phyloP scores from a whole-genome alignment of 2,329 filamentous ascomycete species.

The Trichoderma koningiopsis region DNA sequence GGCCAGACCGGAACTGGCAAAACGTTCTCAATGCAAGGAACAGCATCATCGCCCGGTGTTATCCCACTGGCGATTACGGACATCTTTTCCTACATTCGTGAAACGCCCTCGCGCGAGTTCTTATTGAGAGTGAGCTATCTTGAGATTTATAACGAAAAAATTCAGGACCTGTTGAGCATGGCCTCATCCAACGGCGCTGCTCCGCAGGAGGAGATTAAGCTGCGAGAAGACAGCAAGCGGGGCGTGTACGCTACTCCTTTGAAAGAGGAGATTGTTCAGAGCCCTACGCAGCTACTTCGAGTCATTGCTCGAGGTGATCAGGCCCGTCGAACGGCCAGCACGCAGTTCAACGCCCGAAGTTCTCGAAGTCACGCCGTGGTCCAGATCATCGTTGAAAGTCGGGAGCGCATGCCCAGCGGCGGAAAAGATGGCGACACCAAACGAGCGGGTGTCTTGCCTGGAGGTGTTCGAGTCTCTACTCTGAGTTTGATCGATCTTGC shows the following conservation, averaged over 20 bases:
- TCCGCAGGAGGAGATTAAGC: conserved; percentile 89
- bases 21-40: conserved; percentile 99
- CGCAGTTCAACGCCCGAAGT: conserved; percentile 94
- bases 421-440: conserved; percentile 51
- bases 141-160: conserved; percentile 98
- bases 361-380: conserved; percentile 98
- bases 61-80: conserved; percentile 97
- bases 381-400: conserved; percentile 96
- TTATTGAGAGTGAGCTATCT: conserved; percentile 94
- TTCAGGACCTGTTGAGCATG: conserved; percentile 87
- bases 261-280: conserved; percentile 98
- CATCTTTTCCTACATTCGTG: conserved; percentile 98
- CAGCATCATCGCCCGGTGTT: conserved; percentile 90
- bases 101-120: conserved; percentile 93
- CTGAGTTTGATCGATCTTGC: conserved; percentile 94
- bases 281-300: conserved; percentile 88
- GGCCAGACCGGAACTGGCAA: conserved; percentile 99
- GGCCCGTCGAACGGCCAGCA: conserved; percentile 86
- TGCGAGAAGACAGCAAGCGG: conserved; percentile 93
- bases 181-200: conserved; percentile 59
- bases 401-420: conserved; percentile 73
- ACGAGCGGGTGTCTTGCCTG: conserved; percentile 71
- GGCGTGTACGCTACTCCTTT: conserved; percentile 95
- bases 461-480: conserved; percentile 92
- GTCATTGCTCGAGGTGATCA: conserved; percentile 95